Evolutionary conservation across 768 basidiomycete genomes (phyloP).

Genomic region (Suillus bovinus): DNA sequence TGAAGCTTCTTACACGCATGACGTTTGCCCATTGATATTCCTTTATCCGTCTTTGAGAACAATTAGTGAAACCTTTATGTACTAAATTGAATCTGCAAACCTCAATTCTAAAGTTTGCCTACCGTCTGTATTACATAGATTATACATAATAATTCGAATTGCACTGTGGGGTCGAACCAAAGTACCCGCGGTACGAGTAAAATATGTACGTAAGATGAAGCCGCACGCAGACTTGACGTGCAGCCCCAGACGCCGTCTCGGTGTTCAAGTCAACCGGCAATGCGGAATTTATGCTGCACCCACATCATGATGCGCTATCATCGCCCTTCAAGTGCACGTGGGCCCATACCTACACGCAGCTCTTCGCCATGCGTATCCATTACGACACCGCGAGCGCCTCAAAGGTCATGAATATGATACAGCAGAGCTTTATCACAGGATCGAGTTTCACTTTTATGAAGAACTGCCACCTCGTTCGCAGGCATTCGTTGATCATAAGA

Average conservation of each 20-base stretch:
- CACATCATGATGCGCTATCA: conserved; percentile 2
- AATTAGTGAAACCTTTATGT: conserved; percentile 5
- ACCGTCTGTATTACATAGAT: not conserved
- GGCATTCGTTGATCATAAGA: not conserved
- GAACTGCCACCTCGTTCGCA: not conserved
- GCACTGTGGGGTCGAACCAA: too few species aligned
- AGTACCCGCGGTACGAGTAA: conserved; percentile 5
- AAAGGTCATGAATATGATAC: not conserved
- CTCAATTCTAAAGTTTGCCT: not conserved
- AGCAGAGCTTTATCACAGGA: not conserved
- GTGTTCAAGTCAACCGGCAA: conserved; percentile 6
- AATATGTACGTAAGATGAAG: not conserved
- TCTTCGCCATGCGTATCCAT: not conserved
- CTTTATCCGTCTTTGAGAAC: not conserved
- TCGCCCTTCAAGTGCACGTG: not conserved
- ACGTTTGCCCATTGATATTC: conserved; percentile 8
- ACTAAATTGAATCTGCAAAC: not conserved
- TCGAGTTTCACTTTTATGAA: not conserved
- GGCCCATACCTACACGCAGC: not conserved
- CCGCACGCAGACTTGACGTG: not conserved
- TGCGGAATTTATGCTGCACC: not conserved
- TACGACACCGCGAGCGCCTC: not conserved
- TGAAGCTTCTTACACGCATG: not conserved
- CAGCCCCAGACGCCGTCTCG: not conserved
- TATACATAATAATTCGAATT: not conserved